phyloP scores from a whole-genome alignment of 805 yeast species.

The Wickerhamiella lipophila region DNA sequence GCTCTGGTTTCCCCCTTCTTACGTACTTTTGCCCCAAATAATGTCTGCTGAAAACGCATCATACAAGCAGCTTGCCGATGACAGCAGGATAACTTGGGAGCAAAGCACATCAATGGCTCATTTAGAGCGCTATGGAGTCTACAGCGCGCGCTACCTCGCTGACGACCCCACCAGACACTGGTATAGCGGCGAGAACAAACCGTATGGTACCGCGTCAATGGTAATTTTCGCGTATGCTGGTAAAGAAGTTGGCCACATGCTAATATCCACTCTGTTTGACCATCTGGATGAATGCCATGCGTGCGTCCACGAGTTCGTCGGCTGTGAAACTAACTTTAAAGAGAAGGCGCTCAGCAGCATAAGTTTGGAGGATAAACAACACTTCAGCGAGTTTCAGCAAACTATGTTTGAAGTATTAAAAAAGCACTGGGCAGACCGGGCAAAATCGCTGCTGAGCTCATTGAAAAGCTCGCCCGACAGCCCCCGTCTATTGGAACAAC shows the following conservation, averaged over 20 bases:
- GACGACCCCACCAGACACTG: constrained; percentile 1
- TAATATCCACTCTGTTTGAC: background rate
- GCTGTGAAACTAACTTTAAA: background rate
- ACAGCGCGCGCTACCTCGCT: background rate
- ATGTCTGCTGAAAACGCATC: background rate
- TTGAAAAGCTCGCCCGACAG: background rate
- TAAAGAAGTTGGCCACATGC: background rate
- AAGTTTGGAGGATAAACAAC: background rate
- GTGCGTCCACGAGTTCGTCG: background rate
- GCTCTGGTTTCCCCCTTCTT: background rate
- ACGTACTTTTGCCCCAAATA: background rate
- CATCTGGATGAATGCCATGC: background rate
- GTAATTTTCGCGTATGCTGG: background rate
- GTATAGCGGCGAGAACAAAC: background rate
- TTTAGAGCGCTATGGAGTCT: background rate
- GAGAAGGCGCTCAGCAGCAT: background rate
- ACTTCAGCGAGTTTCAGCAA: background rate
- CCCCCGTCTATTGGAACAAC: background rate
- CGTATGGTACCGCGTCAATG: background rate
- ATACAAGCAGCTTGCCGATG: background rate
- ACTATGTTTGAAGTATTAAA: background rate
- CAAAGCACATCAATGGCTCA: background rate
- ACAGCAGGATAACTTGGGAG: background rate
- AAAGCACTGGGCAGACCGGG: background rate
- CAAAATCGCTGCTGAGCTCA: background rate